Base-by-base conservation (phyloP, 495 filamentous ascomycete species). In the Thermochaetoides thermophila region DNA sequence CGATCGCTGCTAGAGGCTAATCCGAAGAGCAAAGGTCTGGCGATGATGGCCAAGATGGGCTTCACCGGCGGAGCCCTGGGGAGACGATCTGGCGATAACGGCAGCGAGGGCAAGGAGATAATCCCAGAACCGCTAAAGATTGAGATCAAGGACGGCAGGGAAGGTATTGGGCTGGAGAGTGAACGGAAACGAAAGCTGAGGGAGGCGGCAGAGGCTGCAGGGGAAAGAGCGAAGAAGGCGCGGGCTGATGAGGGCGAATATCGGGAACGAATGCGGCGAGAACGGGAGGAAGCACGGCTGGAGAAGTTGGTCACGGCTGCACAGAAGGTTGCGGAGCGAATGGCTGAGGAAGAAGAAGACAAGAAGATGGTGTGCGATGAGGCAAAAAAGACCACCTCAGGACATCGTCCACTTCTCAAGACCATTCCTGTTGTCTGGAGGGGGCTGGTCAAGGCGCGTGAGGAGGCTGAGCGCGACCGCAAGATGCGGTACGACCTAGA, bases 31-130 rank as follows among this genome's bases (percentile, higher is more conserved):
- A 97, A 95, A 53, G 89, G 89, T 2, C 74, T 85, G 35, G 66
- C 81, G 37, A 93, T 97, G 84, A 89, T 97, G 86, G 75, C 81
- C n/a, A 84, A 78, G 54, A 78, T 97, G 62, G 89, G 89, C 5
- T 97, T 86, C 57, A 78, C 79, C 10, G 71, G 73, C 31, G 66
- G 71, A 0, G 64, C 93, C 3, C 84, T 89, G 1, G 78, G 76
- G 43, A 39, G 17, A 9, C 12, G 15, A 6, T 11, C 5, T 14
- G 29, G 15, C 6, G 8, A 16, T 15, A 14, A 2, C 18, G 3
- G 7, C 16, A n/a, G n/a, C n/a, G n/a, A n/a, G n/a, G n/a, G n/a
- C n/a, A 24, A 24, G 21, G 21, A 24, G 21, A 19, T 41, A 12
- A 56, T 24, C 11, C 21, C 67, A 7, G 78, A 86, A 51, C 84